Evolutionary conservation across 164 flowering plant genomes (phyloP).

Genomic region (Macadamia tetraphylla): DNA sequence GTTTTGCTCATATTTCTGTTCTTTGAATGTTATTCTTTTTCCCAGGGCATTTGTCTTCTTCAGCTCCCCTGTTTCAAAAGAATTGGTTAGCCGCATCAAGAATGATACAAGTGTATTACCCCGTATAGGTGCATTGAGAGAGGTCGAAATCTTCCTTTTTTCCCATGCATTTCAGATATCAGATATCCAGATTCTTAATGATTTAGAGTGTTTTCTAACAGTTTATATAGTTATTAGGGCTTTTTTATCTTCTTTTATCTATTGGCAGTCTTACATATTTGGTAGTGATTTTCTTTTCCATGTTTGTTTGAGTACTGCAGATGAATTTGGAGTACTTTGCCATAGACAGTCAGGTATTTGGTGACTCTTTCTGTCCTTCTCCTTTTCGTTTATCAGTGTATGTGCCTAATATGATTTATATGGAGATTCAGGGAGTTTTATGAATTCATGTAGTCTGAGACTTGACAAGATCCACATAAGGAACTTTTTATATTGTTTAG

Average conservation of each 20-base stretch:
- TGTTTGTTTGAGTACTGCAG: conserved; percentile 43
- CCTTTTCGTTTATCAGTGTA: not conserved
- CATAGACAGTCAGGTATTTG: conserved; percentile 85
- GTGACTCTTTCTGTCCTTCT: not conserved
- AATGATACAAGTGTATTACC: conserved; percentile 78
- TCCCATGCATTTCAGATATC: not conserved
- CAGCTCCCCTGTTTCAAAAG: conserved; percentile 78
- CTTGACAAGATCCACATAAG: too few relatives aligned
- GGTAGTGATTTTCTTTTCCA: not conserved
- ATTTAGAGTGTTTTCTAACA: conserved; percentile 2
- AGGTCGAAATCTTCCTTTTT: conserved; percentile 38
- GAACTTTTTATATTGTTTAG: too few relatives aligned
- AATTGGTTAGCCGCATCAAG: conserved; percentile 69
- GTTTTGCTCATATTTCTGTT: too few relatives aligned
- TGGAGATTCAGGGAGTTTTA: not conserved
- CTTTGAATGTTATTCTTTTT: conserved; percentile 9
- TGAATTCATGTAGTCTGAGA: not conserved
- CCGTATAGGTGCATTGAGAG: conserved; percentile 88
- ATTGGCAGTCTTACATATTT: too few relatives aligned
- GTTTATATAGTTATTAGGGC: not conserved
- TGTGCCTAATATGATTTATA: not conserved
- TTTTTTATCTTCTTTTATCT: too few relatives aligned
- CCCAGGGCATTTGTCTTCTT: conserved; percentile 93
- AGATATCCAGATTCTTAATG: not conserved
- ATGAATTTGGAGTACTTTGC: conserved; percentile 98